phyloP scores from a whole-genome alignment of 345 rosid species.

The Salix dunnii region DNA sequence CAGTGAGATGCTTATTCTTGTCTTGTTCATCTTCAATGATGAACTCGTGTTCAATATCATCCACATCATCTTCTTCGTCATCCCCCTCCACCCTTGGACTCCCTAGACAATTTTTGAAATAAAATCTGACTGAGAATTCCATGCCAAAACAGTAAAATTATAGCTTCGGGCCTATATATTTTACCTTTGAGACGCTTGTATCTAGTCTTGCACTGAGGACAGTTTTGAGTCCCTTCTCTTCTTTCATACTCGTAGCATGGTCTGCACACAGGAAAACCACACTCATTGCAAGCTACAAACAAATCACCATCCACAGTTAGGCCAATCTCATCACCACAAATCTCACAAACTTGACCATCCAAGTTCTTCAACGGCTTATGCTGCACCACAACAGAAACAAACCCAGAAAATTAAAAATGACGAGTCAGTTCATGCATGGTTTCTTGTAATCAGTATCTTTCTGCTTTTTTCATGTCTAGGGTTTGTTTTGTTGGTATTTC shows the following conservation, averaged over 20 bases:
- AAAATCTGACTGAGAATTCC: background rate
- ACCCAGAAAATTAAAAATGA: background rate
- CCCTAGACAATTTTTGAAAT: constrained; percentile 38
- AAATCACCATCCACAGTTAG: constrained; percentile 86
- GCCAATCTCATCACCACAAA: constrained; percentile 83
- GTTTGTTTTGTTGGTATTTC: background rate
- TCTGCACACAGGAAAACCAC: constrained; percentile 90
- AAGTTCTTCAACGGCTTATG: constrained; percentile 80
- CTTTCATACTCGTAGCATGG: constrained; percentile 98
- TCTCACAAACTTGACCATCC: constrained; percentile 94
- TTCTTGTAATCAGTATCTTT: background rate
- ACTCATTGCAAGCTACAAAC: constrained; percentile 96
- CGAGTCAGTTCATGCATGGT: background rate
- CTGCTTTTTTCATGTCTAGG: background rate
- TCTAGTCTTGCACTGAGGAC: constrained; percentile 94
- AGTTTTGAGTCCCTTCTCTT: constrained; percentile 81
- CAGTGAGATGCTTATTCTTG: constrained; percentile 61
- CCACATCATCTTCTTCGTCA: constrained; percentile 91
- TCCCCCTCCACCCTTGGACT: constrained; percentile 92
- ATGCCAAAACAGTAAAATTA: background rate
- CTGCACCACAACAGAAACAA: constrained; percentile 37
- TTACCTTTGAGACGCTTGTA: constrained; percentile 95
- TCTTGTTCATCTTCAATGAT: constrained; percentile 75
- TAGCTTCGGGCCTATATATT: too few species aligned
- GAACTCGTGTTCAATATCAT: constrained; percentile 92